phyloP scores from a whole-genome alignment of 352 stramenopile genomes.

The Pythium graminicola region DNA sequence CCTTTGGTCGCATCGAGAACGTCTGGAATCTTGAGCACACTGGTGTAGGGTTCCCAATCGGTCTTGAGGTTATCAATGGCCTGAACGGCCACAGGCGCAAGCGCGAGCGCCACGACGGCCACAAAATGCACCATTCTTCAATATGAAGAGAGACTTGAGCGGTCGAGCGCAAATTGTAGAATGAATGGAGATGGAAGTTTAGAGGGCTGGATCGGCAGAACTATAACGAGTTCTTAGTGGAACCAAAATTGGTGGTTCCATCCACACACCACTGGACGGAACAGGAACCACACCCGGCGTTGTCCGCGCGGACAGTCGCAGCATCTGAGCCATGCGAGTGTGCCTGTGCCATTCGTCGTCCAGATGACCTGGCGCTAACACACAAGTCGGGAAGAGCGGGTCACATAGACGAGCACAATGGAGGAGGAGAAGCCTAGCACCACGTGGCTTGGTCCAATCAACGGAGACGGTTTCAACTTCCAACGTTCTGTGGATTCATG shows the following conservation, averaged over 20 bases:
- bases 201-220: slow-evolving; percentile 44
- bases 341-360: not conserved
- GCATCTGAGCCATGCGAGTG: slow-evolving; percentile 7
- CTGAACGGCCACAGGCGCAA: slow-evolving; percentile 4
- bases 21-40: slow-evolving; percentile 28
- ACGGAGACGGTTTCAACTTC: not conserved
- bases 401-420: slow-evolving; percentile 8
- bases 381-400: not conserved
- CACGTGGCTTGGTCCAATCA: slow-evolving; percentile 14
- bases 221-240: no score
- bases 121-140: slow-evolving; percentile 6
- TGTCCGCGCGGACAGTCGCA: no score
- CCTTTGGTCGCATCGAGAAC: slow-evolving; percentile 36
- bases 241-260: no score
- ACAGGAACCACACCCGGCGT: no score
- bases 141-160: not conserved
- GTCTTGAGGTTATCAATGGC: slow-evolving; percentile 28
- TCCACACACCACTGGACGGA: no score
- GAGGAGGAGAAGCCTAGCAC: not conserved
- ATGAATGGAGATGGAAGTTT: not conserved
- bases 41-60: slow-evolving; percentile 32
- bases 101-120: slow-evolving; percentile 8
- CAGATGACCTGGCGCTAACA: no score
- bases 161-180: slow-evolving; percentile 16
- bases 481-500: slow-evolving; percentile 1